Evolutionary conservation across 805 yeast genomes (phyloP), one percentile per base, ranked within the genome.

Genomic region (Ogataea henricii): DNA sequence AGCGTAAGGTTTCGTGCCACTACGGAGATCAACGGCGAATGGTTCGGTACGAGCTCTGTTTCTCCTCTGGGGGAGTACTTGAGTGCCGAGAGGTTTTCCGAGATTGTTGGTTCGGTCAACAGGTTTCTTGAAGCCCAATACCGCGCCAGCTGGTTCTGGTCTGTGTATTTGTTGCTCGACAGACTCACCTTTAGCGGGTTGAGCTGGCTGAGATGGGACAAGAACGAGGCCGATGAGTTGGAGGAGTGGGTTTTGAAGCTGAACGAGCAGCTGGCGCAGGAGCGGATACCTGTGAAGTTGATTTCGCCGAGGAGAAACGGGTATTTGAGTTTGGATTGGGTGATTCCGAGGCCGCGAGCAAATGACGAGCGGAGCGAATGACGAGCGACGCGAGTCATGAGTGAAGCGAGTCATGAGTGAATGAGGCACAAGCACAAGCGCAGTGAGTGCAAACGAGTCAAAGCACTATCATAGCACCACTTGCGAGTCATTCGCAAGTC

Each of bases 301-400:
- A 70, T 84, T 0, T 70, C 78, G 4, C 87, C 87, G 1, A 57
- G 76, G 42, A 59, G 70, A 43, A 69, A 78, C 25, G 89, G 81
- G 1, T 83, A 74, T 60, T 62, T 83, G 6, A 78, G 85, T 12
- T 63, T 79, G 54, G 88, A 83, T 59, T 72, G 81, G 51, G 74
- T 77, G 53, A 66, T 82, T 3, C 81, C 83, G 1, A 66, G 54
- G 41, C 80, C 80, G 37, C 1, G 53, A 34, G 13, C 18, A 5
- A n/a, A 9, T 17, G 35, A n/a, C 43, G 29, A 43, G n/a, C 44
- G 35, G 30, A 23, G 4, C 16, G n/a, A n/a, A n/a, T 6, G 25
- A 22, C 25, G 18, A 30, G 34, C 34, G 7, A 30, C 3, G 16
- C 34, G 18, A 30, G 18, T 27, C 30, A 27, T 23, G 26, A 23